Evolutionary conservation across 73 alveolate species (phyloP), one percentile per base, ranked within the genome.

Genomic region (Urostyla sp.): DNA sequence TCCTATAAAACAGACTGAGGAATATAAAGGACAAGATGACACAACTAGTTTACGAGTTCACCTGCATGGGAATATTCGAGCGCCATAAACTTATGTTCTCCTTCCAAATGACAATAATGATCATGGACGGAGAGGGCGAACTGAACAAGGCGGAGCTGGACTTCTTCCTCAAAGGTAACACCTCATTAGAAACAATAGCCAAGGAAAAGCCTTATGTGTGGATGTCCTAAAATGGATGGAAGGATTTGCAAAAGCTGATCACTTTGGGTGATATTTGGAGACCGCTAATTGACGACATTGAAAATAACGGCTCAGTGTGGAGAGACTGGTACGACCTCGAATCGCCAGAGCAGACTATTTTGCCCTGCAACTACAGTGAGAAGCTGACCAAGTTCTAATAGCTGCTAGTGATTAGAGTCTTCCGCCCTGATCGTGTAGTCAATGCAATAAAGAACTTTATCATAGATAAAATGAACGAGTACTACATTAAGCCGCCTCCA

Each of bases 101-200:
- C 44, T 98, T 98, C 98, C 97, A 98, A 85, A 98, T 98, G 99
- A 95, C 99, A 21, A 92, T 98, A 18, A 98, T 98, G 99, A 98
- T 98, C 76, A 80, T 97, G 97, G 99, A 98, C 53, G 98, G 96
- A 20, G 99, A 97, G 79, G 94, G 88, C 38, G 98, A 96, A 67
- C 75, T 98, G 37, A 97, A 98, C 87, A 92, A 90, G 90, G 77
- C 72, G 37, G 99, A 98, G 90, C 93, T 96, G 44, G 98, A 96
- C 85, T 98, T 98, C 98, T 98, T 97, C 99, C 85, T 97, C 59
- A 97, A 98, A 79, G 99, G 99, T 24, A 97, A 97, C 66, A 97
- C 99, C 0, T 91, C 98, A 0, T 92, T 96, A n/a, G 99, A 96
- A 87, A 90, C 92, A 54, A 96, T 94, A 34, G 30, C 74, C 27